phyloP scores from a whole-genome alignment of 2,329 filamentous ascomycete species.

The Cladosporium sphaerospermum region DNA sequence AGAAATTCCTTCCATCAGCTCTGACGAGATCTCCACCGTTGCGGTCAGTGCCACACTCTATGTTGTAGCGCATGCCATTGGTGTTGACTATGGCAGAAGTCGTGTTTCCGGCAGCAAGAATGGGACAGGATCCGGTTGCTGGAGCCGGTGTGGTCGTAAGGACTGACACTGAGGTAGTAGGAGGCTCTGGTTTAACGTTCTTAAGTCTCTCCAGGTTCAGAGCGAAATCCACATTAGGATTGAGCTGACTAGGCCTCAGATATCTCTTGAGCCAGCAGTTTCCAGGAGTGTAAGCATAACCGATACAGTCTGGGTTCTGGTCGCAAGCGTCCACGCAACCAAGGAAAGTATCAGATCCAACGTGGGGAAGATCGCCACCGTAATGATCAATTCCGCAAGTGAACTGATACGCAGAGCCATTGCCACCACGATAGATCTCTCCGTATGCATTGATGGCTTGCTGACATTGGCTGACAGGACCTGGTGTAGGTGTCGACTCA shows the following conservation, averaged over 20 bases:
- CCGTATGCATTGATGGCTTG: neutral
- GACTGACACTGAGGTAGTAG: neutral
- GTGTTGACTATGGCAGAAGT: conserved; percentile 1
- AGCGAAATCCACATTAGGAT: neutral
- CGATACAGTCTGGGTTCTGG: conserved; percentile 12
- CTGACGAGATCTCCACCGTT: conserved; percentile 20
- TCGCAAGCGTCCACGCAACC: conserved; percentile 14
- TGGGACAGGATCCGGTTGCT: conserved; percentile 3
- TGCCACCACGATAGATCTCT: neutral
- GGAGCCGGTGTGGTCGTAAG: neutral
- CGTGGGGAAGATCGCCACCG: conserved; percentile 6
- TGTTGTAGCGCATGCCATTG: conserved; percentile 12
- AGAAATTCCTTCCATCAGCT: conserved; percentile 14
- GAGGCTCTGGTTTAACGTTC: neutral
- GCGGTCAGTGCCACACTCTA: conserved; percentile 18
- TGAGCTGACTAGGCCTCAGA: neutral
- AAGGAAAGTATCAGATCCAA: conserved; percentile 1
- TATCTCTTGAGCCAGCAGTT: conserved; percentile 16
- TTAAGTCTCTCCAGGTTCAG: neutral
- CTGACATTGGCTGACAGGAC: neutral
- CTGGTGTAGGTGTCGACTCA: neutral
- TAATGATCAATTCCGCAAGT: conserved; percentile 6
- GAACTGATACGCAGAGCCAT: neutral
- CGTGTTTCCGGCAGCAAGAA: neutral
- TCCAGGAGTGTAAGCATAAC: conserved; percentile 14